Base-by-base conservation (phyloP, 2,329 filamentous ascomycete species). In the Colletotrichum aenigma region DNA sequence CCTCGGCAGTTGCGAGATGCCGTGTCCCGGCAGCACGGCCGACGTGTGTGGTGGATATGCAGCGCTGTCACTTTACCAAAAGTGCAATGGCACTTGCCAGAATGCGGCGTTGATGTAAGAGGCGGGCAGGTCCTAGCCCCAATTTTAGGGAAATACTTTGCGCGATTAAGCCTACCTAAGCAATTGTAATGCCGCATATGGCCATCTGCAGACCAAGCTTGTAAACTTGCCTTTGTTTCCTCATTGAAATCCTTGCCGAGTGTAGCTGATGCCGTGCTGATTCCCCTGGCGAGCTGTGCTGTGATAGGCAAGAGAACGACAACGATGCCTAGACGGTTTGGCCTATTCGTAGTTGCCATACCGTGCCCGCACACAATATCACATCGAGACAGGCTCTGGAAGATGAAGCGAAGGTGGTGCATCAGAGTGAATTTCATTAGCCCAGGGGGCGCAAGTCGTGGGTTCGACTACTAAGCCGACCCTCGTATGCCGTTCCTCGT, bases 1-100 rank as follows among this genome's bases (percentile, higher is more conserved):
- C 24, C 80, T 86, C 66, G 87, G 87, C 18, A 80, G 83, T 66
- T 89, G 88, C 78, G 79, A 80, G 61, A 76, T 76, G 77, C 66
- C 77, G n/a, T 79, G 78, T 68, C 24, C 65, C 15, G 78, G 78
- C 34, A 70, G 71, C 66, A 32, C 61, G 28, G 38, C 34, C 6
- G 69, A 77, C 9, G 64, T 71, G 24, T 79, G 78, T 32, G 78
- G 78, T 16, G 78, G 85, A 13, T 80, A 80, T 13, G 79, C 77
- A 18, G 80, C 80, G 3, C 78, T 85, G 21, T 82, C 81, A 7
- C 77, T 86, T 4, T 86, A 86, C 68, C 76, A 82, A 66, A 83
- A 81, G 75, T 86, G 85, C 68, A 70, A 75, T 13, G 82, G 80
- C 61, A 71, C 78, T 64, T 82, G 81, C 38, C 43, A 72, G 64